These are phyloP conservation scores for Hypoxylon fuscum DNA, from an alignment of 495 filamentous ascomycete genomes.

Conservation along the genomic window DNA sequence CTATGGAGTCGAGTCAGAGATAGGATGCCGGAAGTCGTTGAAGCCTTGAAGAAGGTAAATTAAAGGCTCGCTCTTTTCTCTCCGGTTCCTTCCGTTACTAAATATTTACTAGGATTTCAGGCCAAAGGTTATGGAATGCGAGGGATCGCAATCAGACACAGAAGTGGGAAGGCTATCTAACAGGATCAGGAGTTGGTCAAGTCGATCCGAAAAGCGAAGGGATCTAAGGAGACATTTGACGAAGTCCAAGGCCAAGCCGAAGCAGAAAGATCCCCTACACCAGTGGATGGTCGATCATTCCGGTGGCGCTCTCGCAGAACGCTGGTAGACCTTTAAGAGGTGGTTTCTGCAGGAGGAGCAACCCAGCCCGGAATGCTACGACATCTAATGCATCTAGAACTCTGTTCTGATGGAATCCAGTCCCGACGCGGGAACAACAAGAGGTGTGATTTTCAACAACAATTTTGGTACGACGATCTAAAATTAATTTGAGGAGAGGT, in stretches of 20 bases:
- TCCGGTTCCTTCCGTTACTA: neutral
- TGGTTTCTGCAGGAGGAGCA: too few relatives aligned
- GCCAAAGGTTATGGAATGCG: neutral
- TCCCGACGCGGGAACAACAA: too few relatives aligned
- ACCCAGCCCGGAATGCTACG: too few relatives aligned
- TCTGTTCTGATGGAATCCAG: too few relatives aligned
- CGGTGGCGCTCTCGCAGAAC: conserved; percentile 19
- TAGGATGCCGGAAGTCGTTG: neutral
- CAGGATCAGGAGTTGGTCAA: neutral
- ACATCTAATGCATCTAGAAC: too few relatives aligned
- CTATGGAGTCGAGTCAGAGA: neutral
- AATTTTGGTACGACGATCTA: too few relatives aligned
- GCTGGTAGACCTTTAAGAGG: too few relatives aligned
- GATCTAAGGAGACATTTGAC: conserved; percentile 1
- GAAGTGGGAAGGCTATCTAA: neutral
- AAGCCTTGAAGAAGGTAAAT: neutral
- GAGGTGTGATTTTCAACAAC: too few relatives aligned
- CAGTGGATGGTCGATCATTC: conserved; percentile 38
- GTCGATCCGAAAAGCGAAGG: conserved; percentile 6
- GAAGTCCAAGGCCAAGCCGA: neutral
- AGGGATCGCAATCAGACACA: neutral
- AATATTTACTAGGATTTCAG: neutral
- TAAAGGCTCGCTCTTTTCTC: neutral
- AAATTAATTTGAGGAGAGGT: too few relatives aligned
- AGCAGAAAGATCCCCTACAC: conserved; percentile 34